Percentiles rank a stretch among this genome's conserved stretches.
Conservation (phyloP, 495 filamentous ascomycete species). For the Aspergillus indologenus region DNA sequence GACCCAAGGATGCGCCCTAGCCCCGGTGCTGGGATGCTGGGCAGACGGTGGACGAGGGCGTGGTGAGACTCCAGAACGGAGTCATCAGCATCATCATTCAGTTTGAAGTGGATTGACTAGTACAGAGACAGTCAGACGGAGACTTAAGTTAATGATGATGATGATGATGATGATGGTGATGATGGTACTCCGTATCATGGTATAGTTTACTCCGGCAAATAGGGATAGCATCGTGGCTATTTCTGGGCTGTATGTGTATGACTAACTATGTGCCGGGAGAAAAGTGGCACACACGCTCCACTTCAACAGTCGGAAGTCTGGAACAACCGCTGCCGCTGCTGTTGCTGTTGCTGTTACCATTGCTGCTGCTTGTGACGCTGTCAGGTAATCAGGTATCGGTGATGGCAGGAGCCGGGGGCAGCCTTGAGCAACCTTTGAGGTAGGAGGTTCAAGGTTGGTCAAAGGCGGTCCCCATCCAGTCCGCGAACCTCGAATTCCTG, state of each 20-base stretch:
- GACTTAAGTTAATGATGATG: constrained; percentile 6
- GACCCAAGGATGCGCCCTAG: constrained; percentile 16
- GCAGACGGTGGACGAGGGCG: neutral
- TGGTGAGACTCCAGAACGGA: constrained; percentile 2
- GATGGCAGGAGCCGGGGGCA: too few species aligned
- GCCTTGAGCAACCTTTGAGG: too few species aligned
- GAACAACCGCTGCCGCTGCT: constrained; percentile 12
- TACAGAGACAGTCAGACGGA: neutral
- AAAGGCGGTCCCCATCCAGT: neutral
- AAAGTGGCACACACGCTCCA: constrained; percentile 11
- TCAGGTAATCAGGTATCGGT: neutral
- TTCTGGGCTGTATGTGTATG: constrained; percentile 3
- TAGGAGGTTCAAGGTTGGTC: neutral
- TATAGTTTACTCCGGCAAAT: neutral
- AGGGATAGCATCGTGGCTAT: constrained; percentile 2
- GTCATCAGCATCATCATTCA: constrained; percentile 1
- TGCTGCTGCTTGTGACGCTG: neutral
- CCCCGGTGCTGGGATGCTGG: constrained; percentile 8
- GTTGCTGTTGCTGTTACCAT: constrained; percentile 5
- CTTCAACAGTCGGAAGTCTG: constrained; percentile 10
- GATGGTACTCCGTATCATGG: neutral
- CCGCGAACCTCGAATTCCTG: too few species aligned
- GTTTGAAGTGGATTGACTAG: neutral
- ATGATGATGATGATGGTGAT: constrained; percentile 1
- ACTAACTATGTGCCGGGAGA: too few species aligned